Evolutionary conservation across 192 early-diverging fungal species (phyloP), one percentile per base, ranked within the genome.

Genomic region (Coemansia sp.): DNA sequence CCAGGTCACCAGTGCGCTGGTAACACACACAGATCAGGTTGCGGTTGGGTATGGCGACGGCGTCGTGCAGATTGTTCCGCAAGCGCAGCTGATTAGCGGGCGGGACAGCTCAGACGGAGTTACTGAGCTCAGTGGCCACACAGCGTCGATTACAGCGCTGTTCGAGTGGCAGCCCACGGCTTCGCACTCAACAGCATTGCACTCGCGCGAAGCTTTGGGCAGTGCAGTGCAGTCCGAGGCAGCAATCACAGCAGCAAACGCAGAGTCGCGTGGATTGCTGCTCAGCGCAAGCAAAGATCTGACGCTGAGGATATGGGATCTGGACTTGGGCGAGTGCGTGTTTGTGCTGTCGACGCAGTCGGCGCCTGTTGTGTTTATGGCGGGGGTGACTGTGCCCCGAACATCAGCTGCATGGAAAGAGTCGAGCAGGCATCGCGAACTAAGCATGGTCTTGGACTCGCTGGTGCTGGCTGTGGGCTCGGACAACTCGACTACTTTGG

Each of bases 281-380:
- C 39, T 81, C 25, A 81, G 78, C 31, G 80, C 80, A 31, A 72
- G 74, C 61, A 73, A 67, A n/a, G 80, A 82, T 17, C 48, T 82
- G 54, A 73, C 70, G 16, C 43, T 82, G 45, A 64, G 71, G 31
- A 60, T 82, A 52, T 82, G 80, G 80, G 58, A 73, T 23, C 21
- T 56, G 37, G 51, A 21, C 37, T 49, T 70, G 1, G 68, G 65
- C 16, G 65, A 62, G 6, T 69, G 64, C 35, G 60, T 82, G 27
- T 59, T 55, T 61, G 58, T 57, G 10, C 38, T 77, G n/a, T 59
- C 74, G 1, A 22, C 64, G 51, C 80, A 77, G 54, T 75, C 73
- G 4, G 57, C 80, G 62, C 80, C 80, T 3, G 61, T 68, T 2
- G 69, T 72, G 17, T 21, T 53, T 10, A 8, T 79, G 38, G 61